phyloP scores from a whole-genome alignment of 225 moss, liverwort and hornwort species.

The Rhytidiadelphus loreus region DNA sequence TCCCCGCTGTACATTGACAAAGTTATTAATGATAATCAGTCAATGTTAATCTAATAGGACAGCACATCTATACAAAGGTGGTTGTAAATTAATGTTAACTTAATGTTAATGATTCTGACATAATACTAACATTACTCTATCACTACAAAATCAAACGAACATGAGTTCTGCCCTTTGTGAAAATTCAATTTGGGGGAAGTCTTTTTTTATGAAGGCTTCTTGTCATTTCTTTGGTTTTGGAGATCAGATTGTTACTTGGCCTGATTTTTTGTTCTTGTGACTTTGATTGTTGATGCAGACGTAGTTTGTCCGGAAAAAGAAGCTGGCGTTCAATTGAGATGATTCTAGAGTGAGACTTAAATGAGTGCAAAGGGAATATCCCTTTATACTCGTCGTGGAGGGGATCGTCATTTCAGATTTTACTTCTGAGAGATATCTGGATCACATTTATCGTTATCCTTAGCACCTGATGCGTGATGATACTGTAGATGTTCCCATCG shows the following conservation, averaged over 20 bases:
- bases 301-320: constrained; percentile 7
- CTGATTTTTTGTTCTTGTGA: not conserved
- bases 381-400: constrained; percentile 3
- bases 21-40: not conserved
- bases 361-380: not conserved
- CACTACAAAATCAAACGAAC: not conserved
- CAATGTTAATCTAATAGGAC: not conserved
- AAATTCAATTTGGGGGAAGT: not conserved
- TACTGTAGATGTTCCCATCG: constrained; percentile 15
- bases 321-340: not conserved
- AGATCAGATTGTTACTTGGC: not conserved
- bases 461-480: constrained; percentile 7
- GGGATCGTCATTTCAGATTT: constrained; percentile 12
- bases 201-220: not conserved
- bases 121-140: not conserved
- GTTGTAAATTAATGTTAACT: not conserved
- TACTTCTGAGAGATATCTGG: not conserved
- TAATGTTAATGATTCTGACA: not conserved
- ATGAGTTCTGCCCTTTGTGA: not conserved
- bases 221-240: not conserved
- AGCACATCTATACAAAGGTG: not conserved
- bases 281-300: constrained; percentile 19
- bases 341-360: constrained; percentile 5
- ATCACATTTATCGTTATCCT: constrained; percentile 1
- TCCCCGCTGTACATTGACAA: not conserved